phyloP scores from a whole-genome alignment of 1,284 basidiomycete genomes.

The Moniliophthora roreri region DNA sequence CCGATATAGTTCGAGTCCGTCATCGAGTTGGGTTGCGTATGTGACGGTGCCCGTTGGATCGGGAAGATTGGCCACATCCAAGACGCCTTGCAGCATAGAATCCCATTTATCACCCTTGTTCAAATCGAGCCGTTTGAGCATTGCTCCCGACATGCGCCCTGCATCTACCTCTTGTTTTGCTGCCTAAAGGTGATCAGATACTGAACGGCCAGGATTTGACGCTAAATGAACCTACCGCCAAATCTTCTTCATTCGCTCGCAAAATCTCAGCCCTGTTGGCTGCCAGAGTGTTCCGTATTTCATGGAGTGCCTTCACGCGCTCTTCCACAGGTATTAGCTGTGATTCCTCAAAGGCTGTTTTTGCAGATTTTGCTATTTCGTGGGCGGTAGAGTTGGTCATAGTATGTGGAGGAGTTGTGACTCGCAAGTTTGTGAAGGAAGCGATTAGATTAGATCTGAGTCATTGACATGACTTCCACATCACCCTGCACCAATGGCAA shows the following conservation, averaged over 20 bases:
- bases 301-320: slow-evolving; percentile 69
- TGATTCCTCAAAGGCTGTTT: slow-evolving; percentile 81
- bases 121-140: slow-evolving; percentile 88
- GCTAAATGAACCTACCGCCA: slow-evolving; percentile 56
- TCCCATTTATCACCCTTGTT: slow-evolving; percentile 89
- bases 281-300: slow-evolving; percentile 69
- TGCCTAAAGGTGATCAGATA: slow-evolving; percentile 43
- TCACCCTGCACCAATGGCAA: too few relatives aligned
- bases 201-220: slow-evolving; percentile 3
- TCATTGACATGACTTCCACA: too few relatives aligned
- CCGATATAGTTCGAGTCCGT: slow-evolving; percentile 86
- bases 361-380: slow-evolving; percentile 76
- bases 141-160: slow-evolving; percentile 80
- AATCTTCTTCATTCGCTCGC: slow-evolving; percentile 77
- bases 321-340: slow-evolving; percentile 74
- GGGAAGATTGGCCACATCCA: slow-evolving; percentile 83
- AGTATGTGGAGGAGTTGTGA: background rate
- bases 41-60: slow-evolving; percentile 88
- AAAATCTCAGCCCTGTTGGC: slow-evolving; percentile 68
- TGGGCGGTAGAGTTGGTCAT: slow-evolving; percentile 28
- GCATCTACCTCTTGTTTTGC: slow-evolving; percentile 77
- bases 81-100: slow-evolving; percentile 87
- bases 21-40: slow-evolving; percentile 88
- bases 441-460: background rate
- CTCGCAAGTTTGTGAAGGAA: background rate